These are phyloP conservation scores for Aspergillus sp. DNA, from an alignment of 2,329 filamentous ascomycete genomes.

Conservation along the genomic window DNA sequence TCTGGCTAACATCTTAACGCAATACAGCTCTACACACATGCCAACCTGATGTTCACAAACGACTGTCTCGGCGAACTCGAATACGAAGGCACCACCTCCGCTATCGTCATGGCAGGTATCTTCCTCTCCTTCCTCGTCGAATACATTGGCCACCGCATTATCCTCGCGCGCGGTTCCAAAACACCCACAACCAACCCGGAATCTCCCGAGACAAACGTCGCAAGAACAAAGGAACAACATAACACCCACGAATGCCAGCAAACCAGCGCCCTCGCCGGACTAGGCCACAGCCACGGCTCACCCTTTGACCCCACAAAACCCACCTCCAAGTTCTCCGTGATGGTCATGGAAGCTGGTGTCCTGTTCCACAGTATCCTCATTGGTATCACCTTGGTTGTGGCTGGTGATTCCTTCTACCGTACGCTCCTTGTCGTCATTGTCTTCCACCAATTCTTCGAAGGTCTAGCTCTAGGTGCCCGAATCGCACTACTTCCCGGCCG, in stretches of 20 bases:
- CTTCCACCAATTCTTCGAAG: conserved; percentile 74
- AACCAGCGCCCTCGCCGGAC: conserved; percentile 14
- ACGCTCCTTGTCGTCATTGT: conserved; percentile 58
- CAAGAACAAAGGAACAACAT: conserved; percentile 4
- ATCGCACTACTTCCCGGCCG: conserved; percentile 52
- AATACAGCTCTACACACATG: conserved; percentile 63
- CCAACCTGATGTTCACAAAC: conserved; percentile 64
- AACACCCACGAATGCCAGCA: not conserved
- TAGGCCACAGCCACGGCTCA: conserved; percentile 29
- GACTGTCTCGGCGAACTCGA: conserved; percentile 58
- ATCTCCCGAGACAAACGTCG: conserved; percentile 1
- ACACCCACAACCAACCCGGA: conserved; percentile 5
- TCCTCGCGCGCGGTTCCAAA: conserved; percentile 27
- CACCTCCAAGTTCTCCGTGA: conserved; percentile 53
- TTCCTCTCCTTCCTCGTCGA: conserved; percentile 68
- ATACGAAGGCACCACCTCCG: conserved; percentile 64
- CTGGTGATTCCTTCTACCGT: conserved; percentile 46
- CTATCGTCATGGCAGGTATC: conserved; percentile 66
- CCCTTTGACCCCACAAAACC: conserved; percentile 22
- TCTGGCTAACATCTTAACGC: conserved; percentile 4
- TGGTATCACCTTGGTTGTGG: conserved; percentile 38
- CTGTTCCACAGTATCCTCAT: conserved; percentile 65
- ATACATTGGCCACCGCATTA: conserved; percentile 56
- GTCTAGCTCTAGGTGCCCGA: conserved; percentile 64
- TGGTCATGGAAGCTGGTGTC: conserved; percentile 66